Evolutionary conservation across 352 stramenopile genomes (phyloP).

Genomic region (Pythium inflatum): DNA sequence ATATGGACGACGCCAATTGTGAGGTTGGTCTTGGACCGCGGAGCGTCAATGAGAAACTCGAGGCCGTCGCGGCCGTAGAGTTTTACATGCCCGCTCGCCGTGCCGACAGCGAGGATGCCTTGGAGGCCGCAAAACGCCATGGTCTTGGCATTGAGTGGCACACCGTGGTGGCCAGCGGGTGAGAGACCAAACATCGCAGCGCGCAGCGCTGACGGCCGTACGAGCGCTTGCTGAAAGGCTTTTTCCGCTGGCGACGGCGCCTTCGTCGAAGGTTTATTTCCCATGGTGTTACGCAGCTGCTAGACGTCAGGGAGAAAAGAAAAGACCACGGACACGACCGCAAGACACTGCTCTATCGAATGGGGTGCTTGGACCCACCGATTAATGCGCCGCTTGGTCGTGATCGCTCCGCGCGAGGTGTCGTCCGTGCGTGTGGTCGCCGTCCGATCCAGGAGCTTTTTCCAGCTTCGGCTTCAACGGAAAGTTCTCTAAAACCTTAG

Average conservation of each 20-base stretch:
- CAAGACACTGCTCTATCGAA: not conserved
- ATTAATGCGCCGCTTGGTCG: not conserved
- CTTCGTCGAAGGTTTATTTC: conserved; percentile 61
- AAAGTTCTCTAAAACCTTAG: conserved; percentile 6
- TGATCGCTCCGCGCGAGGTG: too few species aligned
- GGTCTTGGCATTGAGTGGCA: conserved; percentile 61
- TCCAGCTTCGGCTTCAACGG: conserved; percentile 21
- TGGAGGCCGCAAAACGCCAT: conserved; percentile 67
- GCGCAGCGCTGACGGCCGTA: conserved; percentile 44
- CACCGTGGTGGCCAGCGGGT: conserved; percentile 62
- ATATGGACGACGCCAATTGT: conserved; percentile 55
- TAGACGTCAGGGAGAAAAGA: not conserved
- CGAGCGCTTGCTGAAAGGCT: conserved; percentile 48
- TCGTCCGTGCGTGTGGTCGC: too few species aligned
- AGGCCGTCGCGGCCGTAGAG: conserved; percentile 66
- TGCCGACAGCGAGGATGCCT: conserved; percentile 72
- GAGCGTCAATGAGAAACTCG: conserved; percentile 60
- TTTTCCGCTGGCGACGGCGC: conserved; percentile 41
- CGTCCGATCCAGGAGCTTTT: too few species aligned
- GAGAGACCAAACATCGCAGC: conserved; percentile 54
- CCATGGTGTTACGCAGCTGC: conserved; percentile 39
- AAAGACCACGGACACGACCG: not conserved
- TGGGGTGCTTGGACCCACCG: not conserved
- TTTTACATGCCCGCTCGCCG: conserved; percentile 63
- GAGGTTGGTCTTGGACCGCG: conserved; percentile 38